Evolutionary conservation across 1,284 basidiomycete genomes (phyloP), one percentile per base, ranked within the genome.

Genomic region (Microbotryum scabiosae): DNA sequence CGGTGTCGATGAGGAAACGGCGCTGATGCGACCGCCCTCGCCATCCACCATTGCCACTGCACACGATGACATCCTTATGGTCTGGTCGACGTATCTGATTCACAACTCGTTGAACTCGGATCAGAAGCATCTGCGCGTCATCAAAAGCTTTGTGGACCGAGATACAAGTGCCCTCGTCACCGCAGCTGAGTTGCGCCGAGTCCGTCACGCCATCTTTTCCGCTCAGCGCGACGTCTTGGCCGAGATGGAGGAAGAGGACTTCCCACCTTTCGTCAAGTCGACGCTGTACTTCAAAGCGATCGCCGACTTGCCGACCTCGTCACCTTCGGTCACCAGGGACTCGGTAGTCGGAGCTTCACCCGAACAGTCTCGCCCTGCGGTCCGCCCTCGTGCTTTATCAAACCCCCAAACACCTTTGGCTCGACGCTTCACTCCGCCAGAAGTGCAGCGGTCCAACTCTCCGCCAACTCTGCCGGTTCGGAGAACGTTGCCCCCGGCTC

Each of bases 221-320:
- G 84, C 89, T 1, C 94, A 97, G 73, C 79, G 80, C 60, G 87
- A 92, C 67, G 84, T 93, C 1, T 88, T 93, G 71, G 81, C 84
- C 32, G 83, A 87, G 57, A 93, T 97, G 88, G 85, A 88, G 68
- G 86, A 74, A 44, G 68, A 88, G 57, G 91, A 96, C 73, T 96
- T 93, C 75, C 84, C 87, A 51, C 84, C 84, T 8, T 97, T 98
- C 73, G 83, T 85, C 69, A 79, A 82, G 63, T 90, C 88, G 45
- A 90, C 93, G 69, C 80, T 97, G 10, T 97, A 88, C 84, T 87
- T 91, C 76, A 86, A 90, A 57, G 90, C 90, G 0, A 78, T 87
- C 2, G 83, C 85, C 3, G 90, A 97, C 71, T 78, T 86, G 4
- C 67, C 56, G 5, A 2, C 26, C 6, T 8, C 9, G n/a, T 23